Evolutionary conservation across 2,329 filamentous ascomycete species (phyloP), one percentile per base, ranked within the genome.

Genomic region (Talaromyces islandicus): DNA sequence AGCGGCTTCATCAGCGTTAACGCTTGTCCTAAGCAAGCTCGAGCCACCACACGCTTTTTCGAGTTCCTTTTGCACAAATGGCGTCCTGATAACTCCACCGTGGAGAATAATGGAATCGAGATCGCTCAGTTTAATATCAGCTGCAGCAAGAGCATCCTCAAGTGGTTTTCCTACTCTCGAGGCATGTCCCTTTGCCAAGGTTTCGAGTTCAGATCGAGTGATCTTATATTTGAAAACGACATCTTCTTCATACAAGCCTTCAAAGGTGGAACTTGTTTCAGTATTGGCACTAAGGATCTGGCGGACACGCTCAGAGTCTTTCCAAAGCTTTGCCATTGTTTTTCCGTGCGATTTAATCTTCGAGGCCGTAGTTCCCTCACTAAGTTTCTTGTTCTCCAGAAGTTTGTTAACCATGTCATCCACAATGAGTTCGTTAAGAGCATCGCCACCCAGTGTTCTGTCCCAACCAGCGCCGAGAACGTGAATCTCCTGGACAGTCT

Each of bases 1-100:
- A 56, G 94, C 94, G 25, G 94, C 89, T 77, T 99, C 94, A 69
- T 99, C 94, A 11, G 93, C 90, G 78, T 99, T 99, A 71, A 99
- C 94, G 68, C 95, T 99, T 70, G 88, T 89, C 65, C 92, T 88
- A 62, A 99, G 82, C 80, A 96, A 97, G 56, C 89, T 86, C 7
- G 86, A 76, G 19, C 83, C 84, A 41, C 90, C 89, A 56, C 87
- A 84, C 50, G 90, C 76, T 63, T 86, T 85, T 77, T 97, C 92
- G 17, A 99, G 85, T 68, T 89, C 84, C 76, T 88, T 93, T 74
- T 97, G 93, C 11, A 99, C 91, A 68, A 97, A 97, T 0, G 94
- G 94, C 9, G 93, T 97, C 63, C 94, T 87, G 52, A 91, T 88
- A 51, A 88, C 88, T 67, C 94, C 94, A 66, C 94, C 94, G 70